Percentiles rank a stretch among this genome's conserved stretches.
Conservation (phyloP, 2,329 filamentous ascomycete genomes). For the Drechmeria coniospora region DNA sequence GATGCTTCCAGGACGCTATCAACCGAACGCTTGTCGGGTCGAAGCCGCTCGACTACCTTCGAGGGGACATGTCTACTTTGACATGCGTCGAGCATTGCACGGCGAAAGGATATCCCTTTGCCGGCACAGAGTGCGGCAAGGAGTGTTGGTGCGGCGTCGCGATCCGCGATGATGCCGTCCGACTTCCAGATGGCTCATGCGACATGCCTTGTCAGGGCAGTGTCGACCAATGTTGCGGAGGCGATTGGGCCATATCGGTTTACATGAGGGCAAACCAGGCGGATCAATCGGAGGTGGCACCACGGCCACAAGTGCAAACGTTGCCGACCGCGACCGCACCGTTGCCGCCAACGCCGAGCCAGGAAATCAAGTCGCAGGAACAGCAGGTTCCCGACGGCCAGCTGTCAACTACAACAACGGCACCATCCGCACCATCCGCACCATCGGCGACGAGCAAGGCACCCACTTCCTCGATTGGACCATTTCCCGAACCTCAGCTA, state of each 20-base stretch:
- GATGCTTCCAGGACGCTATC: slow-evolving; percentile 16
- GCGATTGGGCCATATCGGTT: slow-evolving; percentile 12
- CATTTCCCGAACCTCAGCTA: too few relatives aligned
- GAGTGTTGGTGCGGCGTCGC: slow-evolving; percentile 36
- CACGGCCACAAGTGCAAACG: neutral
- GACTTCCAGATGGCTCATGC: slow-evolving; percentile 11
- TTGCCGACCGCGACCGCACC: neutral
- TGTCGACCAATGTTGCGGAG: slow-evolving; percentile 9
- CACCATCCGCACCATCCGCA: too few relatives aligned
- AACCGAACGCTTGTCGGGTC: slow-evolving; percentile 8
- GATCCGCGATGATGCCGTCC: slow-evolving; percentile 9
- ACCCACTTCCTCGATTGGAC: too few relatives aligned
- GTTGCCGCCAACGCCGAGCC: neutral
- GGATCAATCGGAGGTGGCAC: neutral
- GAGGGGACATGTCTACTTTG: slow-evolving; percentile 28
- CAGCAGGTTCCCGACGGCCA: neutral
- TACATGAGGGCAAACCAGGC: slow-evolving; percentile 3
- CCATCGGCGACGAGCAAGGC: too few relatives aligned
- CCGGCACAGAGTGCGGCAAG: slow-evolving; percentile 31
- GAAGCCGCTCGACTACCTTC: slow-evolving; percentile 11
- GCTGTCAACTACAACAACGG: neutral
- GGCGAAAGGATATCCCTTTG: slow-evolving; percentile 22
- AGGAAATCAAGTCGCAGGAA: neutral
- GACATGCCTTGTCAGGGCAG: slow-evolving; percentile 8
- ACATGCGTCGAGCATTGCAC: slow-evolving; percentile 32